phyloP scores from a whole-genome alignment of 192 early-diverging fungal genomes.

The Phycomyces blakesleeanus region DNA sequence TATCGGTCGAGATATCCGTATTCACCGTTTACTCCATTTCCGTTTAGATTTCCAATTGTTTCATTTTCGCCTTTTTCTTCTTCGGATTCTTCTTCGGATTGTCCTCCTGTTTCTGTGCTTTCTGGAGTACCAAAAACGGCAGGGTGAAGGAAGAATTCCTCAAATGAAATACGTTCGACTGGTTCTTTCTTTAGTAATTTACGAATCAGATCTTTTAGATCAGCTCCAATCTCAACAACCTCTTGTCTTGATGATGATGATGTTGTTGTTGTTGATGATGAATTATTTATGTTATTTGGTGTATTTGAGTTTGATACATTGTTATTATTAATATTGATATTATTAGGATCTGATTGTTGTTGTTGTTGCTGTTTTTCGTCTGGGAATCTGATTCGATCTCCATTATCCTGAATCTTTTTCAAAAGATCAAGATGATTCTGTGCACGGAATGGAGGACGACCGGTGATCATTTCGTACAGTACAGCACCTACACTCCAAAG shows the following conservation, averaged over 20 bases:
- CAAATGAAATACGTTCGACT: conserved; percentile 85
- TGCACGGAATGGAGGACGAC: conserved; percentile 88
- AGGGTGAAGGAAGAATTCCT: conserved; percentile 89
- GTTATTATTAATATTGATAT: too few relatives aligned
- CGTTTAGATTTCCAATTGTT: too few relatives aligned
- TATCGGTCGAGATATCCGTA: too few relatives aligned
- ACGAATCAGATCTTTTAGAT: conserved; percentile 81
- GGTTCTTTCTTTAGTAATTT: conserved; percentile 84
- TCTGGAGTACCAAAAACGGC: conserved; percentile 38
- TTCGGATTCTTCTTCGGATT: not conserved
- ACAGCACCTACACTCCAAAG: conserved; percentile 96
- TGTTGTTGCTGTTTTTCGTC: conserved; percentile 48
- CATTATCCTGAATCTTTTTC: conserved; percentile 81
- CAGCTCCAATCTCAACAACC: conserved; percentile 40
- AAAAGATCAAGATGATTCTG: conserved; percentile 92
- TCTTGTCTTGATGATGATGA: not conserved
- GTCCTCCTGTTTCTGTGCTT: not conserved
- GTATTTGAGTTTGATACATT: too few relatives aligned
- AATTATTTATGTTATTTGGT: too few relatives aligned
- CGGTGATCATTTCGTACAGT: conserved; percentile 89
- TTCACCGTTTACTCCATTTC: too few relatives aligned
- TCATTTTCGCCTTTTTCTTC: too few relatives aligned
- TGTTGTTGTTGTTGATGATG: too few relatives aligned
- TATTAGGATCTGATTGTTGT: conserved; percentile 13
- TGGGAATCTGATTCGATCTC: conserved; percentile 86